Evolutionary conservation across 2,329 filamentous ascomycete genomes (phyloP).

Genomic region (Leptographium procerum): DNA sequence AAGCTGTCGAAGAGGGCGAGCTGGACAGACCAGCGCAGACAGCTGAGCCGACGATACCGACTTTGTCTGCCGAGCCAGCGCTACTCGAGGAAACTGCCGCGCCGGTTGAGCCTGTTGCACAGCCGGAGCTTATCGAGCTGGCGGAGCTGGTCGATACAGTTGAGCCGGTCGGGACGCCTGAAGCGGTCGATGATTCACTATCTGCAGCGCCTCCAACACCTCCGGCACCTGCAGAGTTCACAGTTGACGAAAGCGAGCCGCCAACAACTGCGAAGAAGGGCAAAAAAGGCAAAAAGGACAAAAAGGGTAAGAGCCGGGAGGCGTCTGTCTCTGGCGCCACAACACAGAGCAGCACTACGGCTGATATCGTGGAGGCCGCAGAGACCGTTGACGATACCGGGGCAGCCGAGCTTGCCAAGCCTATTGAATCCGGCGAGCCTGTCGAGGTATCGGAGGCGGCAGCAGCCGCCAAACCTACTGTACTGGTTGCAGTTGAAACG

Average conservation of each 20-base stretch:
- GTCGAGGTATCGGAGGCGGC: background rate
- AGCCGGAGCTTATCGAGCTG: too few species aligned
- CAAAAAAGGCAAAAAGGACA: constrained; percentile 3
- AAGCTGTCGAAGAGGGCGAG: too few species aligned
- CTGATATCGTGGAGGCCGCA: background rate
- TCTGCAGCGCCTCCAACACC: too few species aligned
- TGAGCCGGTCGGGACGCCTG: background rate
- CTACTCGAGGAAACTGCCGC: background rate
- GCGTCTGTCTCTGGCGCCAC: background rate
- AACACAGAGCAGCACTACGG: background rate
- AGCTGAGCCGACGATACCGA: too few species aligned
- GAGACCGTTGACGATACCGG: background rate
- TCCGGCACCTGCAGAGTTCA: too few species aligned
- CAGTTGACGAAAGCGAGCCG: background rate
- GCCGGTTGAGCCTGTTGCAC: too few species aligned
- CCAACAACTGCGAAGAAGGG: background rate
- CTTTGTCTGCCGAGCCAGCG: background rate
- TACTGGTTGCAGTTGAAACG: too few species aligned
- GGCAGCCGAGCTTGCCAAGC: too few species aligned
- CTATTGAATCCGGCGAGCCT: background rate
- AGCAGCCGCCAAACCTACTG: too few species aligned
- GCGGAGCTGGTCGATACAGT: background rate
- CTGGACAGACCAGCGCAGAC: too few species aligned
- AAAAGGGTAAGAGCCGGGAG: background rate
- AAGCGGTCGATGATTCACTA: background rate